Percentiles rank a stretch among this genome's conserved stretches.
phyloP scores from a whole-genome alignment of 169 alveolate species.

The Eimeria sp. region DNA sequence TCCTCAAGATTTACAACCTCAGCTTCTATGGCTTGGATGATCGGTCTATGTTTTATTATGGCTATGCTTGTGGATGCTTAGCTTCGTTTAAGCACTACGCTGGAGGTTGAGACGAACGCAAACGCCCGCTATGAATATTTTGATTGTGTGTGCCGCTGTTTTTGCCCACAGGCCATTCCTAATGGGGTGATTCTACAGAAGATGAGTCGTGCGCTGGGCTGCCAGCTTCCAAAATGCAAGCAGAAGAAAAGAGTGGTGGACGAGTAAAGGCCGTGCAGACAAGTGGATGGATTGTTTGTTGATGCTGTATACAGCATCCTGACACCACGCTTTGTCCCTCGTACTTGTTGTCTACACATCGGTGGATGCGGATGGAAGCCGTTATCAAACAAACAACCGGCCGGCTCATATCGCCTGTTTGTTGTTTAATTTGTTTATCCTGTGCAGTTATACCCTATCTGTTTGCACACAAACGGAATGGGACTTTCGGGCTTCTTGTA shows the following conservation, averaged over 20 bases:
- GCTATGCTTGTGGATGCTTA: neutral
- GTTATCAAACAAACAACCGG: neutral
- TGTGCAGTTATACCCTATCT: neutral
- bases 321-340: neutral
- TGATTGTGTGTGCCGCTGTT: conserved; percentile 6
- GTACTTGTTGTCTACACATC: neutral
- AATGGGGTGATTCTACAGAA: conserved; percentile 85
- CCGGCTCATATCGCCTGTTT: neutral
- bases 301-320: neutral
- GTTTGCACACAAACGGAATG: neutral
- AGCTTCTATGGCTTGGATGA: no score
- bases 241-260: conserved; percentile 65
- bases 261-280: neutral
- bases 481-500: neutral
- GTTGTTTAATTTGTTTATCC: neutral
- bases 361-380: neutral
- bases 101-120: neutral
- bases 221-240: conserved; percentile 80
- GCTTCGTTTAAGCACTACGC: neutral
- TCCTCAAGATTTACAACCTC: no score
- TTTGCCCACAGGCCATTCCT: conserved; percentile 85
- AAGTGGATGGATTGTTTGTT: neutral
- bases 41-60: no score
- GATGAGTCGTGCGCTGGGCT: conserved; percentile 84
- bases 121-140: neutral